These are phyloP conservation scores for Aureobasidium sp. DNA, from an alignment of 2,329 filamentous ascomycete genomes.

Conservation along the genomic window DNA sequence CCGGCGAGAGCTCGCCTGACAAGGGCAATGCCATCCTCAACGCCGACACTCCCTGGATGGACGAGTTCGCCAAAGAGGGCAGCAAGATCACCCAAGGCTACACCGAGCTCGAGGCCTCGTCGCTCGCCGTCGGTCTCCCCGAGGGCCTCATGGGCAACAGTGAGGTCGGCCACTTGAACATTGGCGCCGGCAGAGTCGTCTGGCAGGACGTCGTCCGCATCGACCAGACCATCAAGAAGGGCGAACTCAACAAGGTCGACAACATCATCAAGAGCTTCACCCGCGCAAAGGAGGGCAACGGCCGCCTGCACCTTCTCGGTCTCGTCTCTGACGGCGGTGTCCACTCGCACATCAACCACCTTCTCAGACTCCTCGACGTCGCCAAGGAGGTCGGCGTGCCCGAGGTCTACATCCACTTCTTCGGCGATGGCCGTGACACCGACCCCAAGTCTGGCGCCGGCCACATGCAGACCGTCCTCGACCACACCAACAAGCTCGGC, in stretches of 20 bases:
- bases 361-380: conserved; percentile 78
- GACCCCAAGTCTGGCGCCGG: conserved; percentile 88
- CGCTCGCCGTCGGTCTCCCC: conserved; percentile 87
- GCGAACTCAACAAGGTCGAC: conserved; percentile 66
- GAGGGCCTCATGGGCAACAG: conserved; percentile 99
- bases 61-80: conserved; percentile 61
- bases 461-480: conserved; percentile 81
- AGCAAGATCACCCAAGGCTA: conserved; percentile 76
- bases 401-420: conserved; percentile 97
- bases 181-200: conserved; percentile 92
- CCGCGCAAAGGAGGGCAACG: conserved; percentile 77
- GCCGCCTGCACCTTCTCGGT: conserved; percentile 84
- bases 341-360: conserved; percentile 90
- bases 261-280: conserved; percentile 74
- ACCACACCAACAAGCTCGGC: conserved; percentile 75
- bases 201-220: conserved; percentile 93
- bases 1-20: conserved; percentile 70
- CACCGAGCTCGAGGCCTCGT: conserved; percentile 91
- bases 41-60: conserved; percentile 91
- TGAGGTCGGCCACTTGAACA: conserved; percentile 97
- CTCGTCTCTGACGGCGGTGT: conserved; percentile 94
- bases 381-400: conserved; percentile 84
- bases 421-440: conserved; percentile 94
- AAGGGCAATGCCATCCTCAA: conserved; percentile 93
- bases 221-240: conserved; percentile 84